Base-by-base conservation (phyloP, 2,329 filamentous ascomycete genomes). In the Tetracladium maxilliforme region DNA sequence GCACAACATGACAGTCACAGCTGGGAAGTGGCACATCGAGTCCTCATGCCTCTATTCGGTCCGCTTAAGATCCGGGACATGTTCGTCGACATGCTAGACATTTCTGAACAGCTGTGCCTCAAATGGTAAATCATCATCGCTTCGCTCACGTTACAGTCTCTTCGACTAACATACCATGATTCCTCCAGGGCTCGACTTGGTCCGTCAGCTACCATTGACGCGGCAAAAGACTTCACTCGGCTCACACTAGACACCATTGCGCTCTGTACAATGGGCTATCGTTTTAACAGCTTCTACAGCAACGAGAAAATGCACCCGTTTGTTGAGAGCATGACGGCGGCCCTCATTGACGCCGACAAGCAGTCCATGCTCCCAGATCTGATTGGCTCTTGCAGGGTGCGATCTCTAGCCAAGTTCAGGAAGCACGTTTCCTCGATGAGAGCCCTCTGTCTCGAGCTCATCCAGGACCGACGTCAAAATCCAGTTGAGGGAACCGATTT, bases 211-310 rank as follows among this genome's bases (percentile, higher is more conserved):
- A 9, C 18, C 11, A 19, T 9, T 11, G 18, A 9, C 9, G 10
- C 16, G 28, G 24, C 2, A 78, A 73, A 40, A 57, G 69, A 10
- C 44, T 80, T 79, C 33, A 80, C 76, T 4, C 63, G 75, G 11
- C 52, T 83, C 19, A 71, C 77, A 0, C 58, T 84, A 4, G 78
- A 84, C 41, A 78, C 75, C 0, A 61, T 84, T 7, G 73, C 73
- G 2, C 57, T 84, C 4, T 77, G 74, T 43, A 56, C 68, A 10
- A 76, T 79, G 68, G 65, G 65, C 20, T 74, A 61, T 30, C 69
- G 76, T n/a, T 81, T 81, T 56, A 81, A 82, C 47, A 73, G 66
- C 1, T 80, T 73, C 47, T 82, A 82, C 41, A 56, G n/a, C n/a
- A n/a, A 59, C 14, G 63, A 76, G n/a, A 56, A 68, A 8, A 51